Base-by-base conservation (phyloP, 129 eudicot species). In the Pulicaria dysenterica region DNA sequence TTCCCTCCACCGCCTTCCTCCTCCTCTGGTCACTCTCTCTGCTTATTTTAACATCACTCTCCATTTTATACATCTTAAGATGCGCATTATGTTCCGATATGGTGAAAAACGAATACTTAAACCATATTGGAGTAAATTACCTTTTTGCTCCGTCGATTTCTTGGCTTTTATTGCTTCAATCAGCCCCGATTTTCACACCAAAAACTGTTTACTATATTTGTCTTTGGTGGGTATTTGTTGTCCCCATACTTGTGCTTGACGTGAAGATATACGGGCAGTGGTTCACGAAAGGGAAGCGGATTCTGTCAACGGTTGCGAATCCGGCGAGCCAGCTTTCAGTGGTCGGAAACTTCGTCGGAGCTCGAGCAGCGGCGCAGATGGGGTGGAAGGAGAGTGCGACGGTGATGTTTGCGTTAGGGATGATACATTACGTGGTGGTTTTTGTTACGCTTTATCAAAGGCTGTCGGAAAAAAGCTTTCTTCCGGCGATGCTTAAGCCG, bases 91-190 rank as follows among this genome's bases (percentile, higher is more conserved):
- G 43, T 44, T 87, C 85, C 55, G 49, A 73, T 8, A 76, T 71
- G 79, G 88, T 90, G 1, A 87, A 87, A 72, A 73, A 8, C 50
- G 96, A 90, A 70, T 90, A 64, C 73, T 45, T 79, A 6, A 74
- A 85, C 84, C 84, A 83, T 24, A 80, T 90, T 5, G 94, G 95
- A 0, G 96, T 87, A 4, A 90, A 90, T 51, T 90, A 90, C 81
- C 73, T 90, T 0, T 90, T 85, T 44, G 91, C 91, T 15, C 95
- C 96, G 1, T 90, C 85, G 73, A 88, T 81, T 19, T 88, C 90
- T 5, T 85, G 83, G 85, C 84, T 82, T 8, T 69, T 86, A 2
- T 74, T 86, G 58, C 83, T 86, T 14, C 87, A 83, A 74, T 62
- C 88, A 8, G 47, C 85, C 3, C 85, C 85, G 3, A 40, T 85